Evolutionary conservation across 257 asterid genomes (phyloP), one percentile per base, ranked within the genome.

Genomic region (Haberlea rhodopensis): DNA sequence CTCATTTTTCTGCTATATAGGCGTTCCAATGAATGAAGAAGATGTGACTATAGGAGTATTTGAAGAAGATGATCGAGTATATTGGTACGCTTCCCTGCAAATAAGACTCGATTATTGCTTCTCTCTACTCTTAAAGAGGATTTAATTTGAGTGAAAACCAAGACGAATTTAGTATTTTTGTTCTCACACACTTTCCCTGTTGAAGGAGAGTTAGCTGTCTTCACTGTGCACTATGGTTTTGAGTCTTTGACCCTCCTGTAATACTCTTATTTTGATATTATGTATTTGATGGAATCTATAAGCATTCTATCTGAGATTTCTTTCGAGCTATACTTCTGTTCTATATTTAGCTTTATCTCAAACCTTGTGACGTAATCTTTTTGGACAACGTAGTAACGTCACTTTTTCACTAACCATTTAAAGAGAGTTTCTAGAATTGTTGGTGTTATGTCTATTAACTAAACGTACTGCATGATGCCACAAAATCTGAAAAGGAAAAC

Each of bases 11-110:
- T 55, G 70, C 45, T 73, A 40, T 62, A 60, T 63, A 89, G 95
- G 95, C 60, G 71, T 68, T 73, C 78, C 61, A 62, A 53, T 84
- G 68, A 73, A 71, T 48, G 94, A 86, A 73, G 84, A 76, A 37
- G 85, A 79, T 73, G 65, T 86, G 56, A 63, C 63, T 6, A 26
- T 74, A 37, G 80, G 89, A 60, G 51, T 62, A 5, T 70, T 76
- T 67, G 90, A 89, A 46, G 76, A 81, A 37, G 90, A 84, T 72
- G 90, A 82, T 60, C 73, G 94, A 60, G 73, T 86, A 31, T 84
- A 73, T 78, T 89, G 96, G 96, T 86, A 77, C 57, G 69, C 59
- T 34, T 60, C 28, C 23, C 32, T 13, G 3, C 62, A 57, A 15
- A 9, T 57, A 28, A 26, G 16, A 2, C 32, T n/a, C 11, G n/a